phyloP scores from a whole-genome alignment of 1,139 yeast species.

The Pichia sp. region DNA sequence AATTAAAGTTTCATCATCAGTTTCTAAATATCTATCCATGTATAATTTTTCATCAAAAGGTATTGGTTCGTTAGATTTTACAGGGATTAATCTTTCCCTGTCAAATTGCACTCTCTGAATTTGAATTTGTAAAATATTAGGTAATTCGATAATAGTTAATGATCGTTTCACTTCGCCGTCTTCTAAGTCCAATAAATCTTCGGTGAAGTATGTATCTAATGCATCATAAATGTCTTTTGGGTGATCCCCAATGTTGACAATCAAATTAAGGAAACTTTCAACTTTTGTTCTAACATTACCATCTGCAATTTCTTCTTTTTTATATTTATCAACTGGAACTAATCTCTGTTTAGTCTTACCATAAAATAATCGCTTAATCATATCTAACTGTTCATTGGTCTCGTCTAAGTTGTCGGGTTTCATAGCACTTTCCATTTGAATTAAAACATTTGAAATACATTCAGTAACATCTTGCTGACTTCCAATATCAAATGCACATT shows the following conservation, averaged over 20 bases:
- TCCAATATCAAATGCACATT: slow-evolving; percentile 55
- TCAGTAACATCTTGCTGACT: slow-evolving; percentile 97
- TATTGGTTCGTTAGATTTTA: slow-evolving; percentile 75
- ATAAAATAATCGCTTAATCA: slow-evolving; percentile 71
- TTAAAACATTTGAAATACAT: slow-evolving; percentile 91
- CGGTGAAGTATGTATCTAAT: slow-evolving; percentile 76
- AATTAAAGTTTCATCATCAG: slow-evolving; percentile 53
- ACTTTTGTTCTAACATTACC: slow-evolving; percentile 47
- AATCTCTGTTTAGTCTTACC: slow-evolving; percentile 62
- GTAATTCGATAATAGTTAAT: slow-evolving; percentile 63
- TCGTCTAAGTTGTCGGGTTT: slow-evolving; percentile 59
- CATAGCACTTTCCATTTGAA: slow-evolving; percentile 86
- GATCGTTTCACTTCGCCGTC: slow-evolving; percentile 71
- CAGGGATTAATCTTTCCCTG: slow-evolving; percentile 62
- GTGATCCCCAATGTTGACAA: slow-evolving; percentile 81
- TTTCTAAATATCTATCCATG: slow-evolving; percentile 81
- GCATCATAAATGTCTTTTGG: slow-evolving; percentile 90
- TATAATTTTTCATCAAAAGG: slow-evolving; percentile 74
- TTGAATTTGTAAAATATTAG: slow-evolving; percentile 82
- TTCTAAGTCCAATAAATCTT: slow-evolving; percentile 62
- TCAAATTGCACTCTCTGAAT: slow-evolving; percentile 92
- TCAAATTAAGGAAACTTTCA: slow-evolving; percentile 73
- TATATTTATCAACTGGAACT: slow-evolving; percentile 33
- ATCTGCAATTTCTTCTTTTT: slow-evolving; percentile 27
- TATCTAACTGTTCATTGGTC: slow-evolving; percentile 78